phyloP scores from a whole-genome alignment of 1,284 basidiomycete genomes.

The Ustilago trichophora region DNA sequence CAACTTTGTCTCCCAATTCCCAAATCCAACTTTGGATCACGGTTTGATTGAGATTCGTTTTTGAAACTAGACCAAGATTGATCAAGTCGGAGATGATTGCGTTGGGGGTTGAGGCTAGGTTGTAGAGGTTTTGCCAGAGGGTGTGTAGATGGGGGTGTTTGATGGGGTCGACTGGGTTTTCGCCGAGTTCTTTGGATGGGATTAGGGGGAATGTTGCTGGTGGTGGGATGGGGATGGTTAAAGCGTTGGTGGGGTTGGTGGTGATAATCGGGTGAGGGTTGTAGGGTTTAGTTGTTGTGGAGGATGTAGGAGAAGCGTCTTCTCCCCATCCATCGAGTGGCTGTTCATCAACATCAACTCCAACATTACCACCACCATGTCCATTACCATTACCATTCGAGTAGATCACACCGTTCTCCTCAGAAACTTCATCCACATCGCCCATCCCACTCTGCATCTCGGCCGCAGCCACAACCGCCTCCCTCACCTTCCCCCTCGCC shows the following conservation, averaged over 20 bases:
- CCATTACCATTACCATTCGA: no score
- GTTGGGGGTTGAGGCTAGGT: constrained; percentile 1
- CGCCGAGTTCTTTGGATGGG: constrained; percentile 29
- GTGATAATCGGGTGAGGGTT: background rate
- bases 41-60: constrained; percentile 19
- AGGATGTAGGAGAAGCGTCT: no score
- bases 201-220: no score
- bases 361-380: background rate
- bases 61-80: constrained; percentile 8
- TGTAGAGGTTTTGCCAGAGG: constrained; percentile 14
- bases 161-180: constrained; percentile 28
- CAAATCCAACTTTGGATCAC: constrained; percentile 17
- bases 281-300: no score
- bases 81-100: constrained; percentile 9
- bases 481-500: background rate
- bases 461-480: constrained; percentile 2
- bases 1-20: constrained; percentile 21
- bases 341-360: constrained; percentile 13
- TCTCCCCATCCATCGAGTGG: constrained; percentile 9
- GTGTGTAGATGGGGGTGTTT: constrained; percentile 19
- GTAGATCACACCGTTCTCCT: no score
- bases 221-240: background rate
- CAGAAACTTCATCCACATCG: constrained; percentile 6
- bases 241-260: background rate
- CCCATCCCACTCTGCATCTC: background rate